Evolutionary conservation across 257 asterid genomes (phyloP), one percentile per base, ranked within the genome.

Genomic region (Marsdenia floribunda): DNA sequence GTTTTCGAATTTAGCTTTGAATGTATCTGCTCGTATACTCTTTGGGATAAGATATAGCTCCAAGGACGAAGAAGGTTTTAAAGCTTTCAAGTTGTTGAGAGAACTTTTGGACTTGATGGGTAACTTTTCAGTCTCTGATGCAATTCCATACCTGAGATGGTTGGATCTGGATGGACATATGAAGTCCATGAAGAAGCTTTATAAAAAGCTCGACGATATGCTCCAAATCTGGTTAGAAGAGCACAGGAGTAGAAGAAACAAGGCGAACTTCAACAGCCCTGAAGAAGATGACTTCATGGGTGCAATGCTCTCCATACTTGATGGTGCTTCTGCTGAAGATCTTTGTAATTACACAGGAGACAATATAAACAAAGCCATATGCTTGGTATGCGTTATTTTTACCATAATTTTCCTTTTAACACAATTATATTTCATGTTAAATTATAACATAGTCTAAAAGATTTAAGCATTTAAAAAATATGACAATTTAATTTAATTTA

Each of bases 141-240:
- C 78, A 0, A 73, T 88, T 37, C 88, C 74, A 5, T 74, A 80
- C 3, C 47, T 87, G 65, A 80, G 59, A 7, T 85, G 88, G 87
- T 9, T 89, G n/a, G 95, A 89, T 78, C 71, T 76, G 21, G 82
- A 69, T 53, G 91, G 91, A 7, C 72, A 81, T 37, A 73, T 81
- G 3, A 77, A 80, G 79, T 59, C 70, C 66, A 87, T 87, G 92
- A 89, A 83, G 54, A 49, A 81, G 9, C 44, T 82, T 9, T 47
- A 84, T 0, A 70, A 77, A 33, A 88, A 86, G 46, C n/a, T 86
- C 68, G 83, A 82, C 44, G 29, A 18, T 0, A 68, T 87, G 42
- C 40, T 77, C 13, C 82, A 80, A 26, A 70, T 11, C 3, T 89
- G 89, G 89, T 75, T 87, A 3, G 74, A 80, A 7, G 86, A 85